Base-by-base conservation (phyloP, 2,329 filamentous ascomycete species). In the Aspergillus oerlinghausenensis region DNA sequence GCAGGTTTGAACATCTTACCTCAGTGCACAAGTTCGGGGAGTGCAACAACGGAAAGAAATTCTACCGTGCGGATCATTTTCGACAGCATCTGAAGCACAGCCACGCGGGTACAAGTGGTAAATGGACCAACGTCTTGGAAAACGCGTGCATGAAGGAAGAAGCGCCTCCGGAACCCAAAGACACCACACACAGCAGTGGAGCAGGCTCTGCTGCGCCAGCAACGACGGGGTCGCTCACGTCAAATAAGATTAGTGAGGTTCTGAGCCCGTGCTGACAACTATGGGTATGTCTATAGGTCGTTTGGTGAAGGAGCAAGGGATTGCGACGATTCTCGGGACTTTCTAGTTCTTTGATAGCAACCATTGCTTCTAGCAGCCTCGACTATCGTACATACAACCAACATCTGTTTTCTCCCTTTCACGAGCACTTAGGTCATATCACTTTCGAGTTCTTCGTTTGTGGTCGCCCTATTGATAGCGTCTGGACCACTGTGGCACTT, bases 51-150 rank as follows among this genome's bases (percentile, higher is more conserved):
- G 89, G 89, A 64, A 99, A 99, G 80, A 97, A 97, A 73, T 99
- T 99, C 74, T 99, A 89, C 78, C 85, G 94, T 40, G 94, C 94
- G 35, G 94, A 99, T 73, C 94, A 99, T 73, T 99, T 99, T 80
- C 87, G 94, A 58, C 94, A 99, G 75, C 94, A 99, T 75, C 80
- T 99, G 57, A 99, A 97, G 80, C 94, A 99, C 73, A 97, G 92
- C 72, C 94, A 97, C 75, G 90, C 90, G 40, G 94, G 94, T 38
- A 93, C 91, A 0, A 97, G 92, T 74, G 94, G 94, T 32, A 97
- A 97, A 75, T 99, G 94, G 94, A 99, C 94, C 11, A 97, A 97
- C 74, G 92, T 96, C 82, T 81, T 99, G 35, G 94, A 99, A 73
- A 95, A 91, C 70, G 91, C 92, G 4, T 99, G 94, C 77, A 96